Evolutionary conservation across 768 basidiomycete genomes (phyloP).

Genomic region (Kwoniella heveanensis): DNA sequence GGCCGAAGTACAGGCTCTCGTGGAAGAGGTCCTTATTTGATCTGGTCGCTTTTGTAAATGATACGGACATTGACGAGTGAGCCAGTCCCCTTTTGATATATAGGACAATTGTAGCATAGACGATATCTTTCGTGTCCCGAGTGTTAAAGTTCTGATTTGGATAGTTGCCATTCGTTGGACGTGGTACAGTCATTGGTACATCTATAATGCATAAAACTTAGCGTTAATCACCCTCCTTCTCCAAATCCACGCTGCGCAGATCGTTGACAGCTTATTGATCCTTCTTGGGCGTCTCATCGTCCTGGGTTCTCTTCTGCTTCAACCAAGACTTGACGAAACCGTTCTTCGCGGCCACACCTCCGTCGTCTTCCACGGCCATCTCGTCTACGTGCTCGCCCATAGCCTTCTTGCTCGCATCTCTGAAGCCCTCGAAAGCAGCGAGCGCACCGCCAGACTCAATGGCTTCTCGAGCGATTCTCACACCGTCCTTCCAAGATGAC

Average conservation of each 20-base stretch:
- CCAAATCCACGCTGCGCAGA: not conserved
- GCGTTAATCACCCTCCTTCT: not conserved
- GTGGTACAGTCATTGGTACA: not conserved
- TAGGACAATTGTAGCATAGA: not conserved
- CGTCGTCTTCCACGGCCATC: slow-evolving; percentile 52
- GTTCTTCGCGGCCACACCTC: slow-evolving; percentile 56
- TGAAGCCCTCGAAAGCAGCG: slow-evolving; percentile 58
- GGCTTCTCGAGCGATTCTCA: slow-evolving; percentile 64
- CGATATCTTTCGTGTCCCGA: not conserved
- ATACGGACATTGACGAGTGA: not conserved
- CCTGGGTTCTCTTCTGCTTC: slow-evolving; percentile 12
- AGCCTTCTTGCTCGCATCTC: slow-evolving; percentile 51
- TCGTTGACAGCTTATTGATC: not conserved
- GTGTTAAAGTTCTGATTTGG: not conserved
- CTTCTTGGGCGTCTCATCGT: slow-evolving; percentile 3
- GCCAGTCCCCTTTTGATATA: too few relatives aligned
- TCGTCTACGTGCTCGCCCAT: slow-evolving; percentile 48
- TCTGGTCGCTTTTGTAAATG: not conserved
- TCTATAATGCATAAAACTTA: not conserved
- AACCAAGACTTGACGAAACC: slow-evolving; percentile 54
- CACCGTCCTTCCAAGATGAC: slow-evolving; percentile 69
- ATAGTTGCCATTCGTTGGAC: not conserved
- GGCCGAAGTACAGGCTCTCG: slow-evolving; percentile 62
- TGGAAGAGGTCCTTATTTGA: slow-evolving; percentile 64
- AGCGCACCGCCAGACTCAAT: slow-evolving; percentile 57